Base-by-base conservation (phyloP, 345 rosid genomes). In the Orychophragmus violaceus region DNA sequence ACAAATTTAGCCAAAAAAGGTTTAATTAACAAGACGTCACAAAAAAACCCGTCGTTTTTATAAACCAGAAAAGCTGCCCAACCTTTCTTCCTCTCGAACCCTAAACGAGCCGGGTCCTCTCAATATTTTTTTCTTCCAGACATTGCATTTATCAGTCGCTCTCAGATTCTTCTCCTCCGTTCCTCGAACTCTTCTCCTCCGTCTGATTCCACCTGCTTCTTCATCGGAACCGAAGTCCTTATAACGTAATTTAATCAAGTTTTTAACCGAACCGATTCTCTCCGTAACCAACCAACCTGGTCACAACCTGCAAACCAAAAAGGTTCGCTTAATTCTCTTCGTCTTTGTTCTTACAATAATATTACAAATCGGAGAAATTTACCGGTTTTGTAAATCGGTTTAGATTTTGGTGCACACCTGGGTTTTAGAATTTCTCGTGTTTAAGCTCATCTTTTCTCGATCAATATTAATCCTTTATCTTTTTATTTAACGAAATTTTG, bases 1-100 rank as follows among this genome's bases (percentile, higher is more conserved):
- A 16, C 35, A 70, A 52, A 29, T 61, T 29, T 71, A 70, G 63
- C 33, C 52, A 19, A 64, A 46, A 14, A 51, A 21, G 8, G 10
- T 17, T 50, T 55, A 42, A 41, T 50, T 48, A 41, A 41, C 3
- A 56, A 29, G 5, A 56, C 50, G 14, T 37, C 25, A 23, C 5
- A 23, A 49, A 27, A 23, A 6, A 27, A 17, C 0, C 21, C 23
- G 56, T 74, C 33, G 72, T 66, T 59, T 73, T 59, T 53, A 59
- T 61, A 60, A 72, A 72, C 77, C 73, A 74, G 77, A 53, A 67
- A 56, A 74, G 77, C 69, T 67, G 64, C 59, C 68, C 64, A 74
- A 60, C 68, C 35, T 16, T 65, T 13, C 29, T 22, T 67, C 44
- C 36, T 67, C 52, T 60, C 77, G 59, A 74, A 74, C 73, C 77